Conservation (phyloP, 2,329 filamentous ascomycete genomes). For the Paecilomyces sp. region DNA sequence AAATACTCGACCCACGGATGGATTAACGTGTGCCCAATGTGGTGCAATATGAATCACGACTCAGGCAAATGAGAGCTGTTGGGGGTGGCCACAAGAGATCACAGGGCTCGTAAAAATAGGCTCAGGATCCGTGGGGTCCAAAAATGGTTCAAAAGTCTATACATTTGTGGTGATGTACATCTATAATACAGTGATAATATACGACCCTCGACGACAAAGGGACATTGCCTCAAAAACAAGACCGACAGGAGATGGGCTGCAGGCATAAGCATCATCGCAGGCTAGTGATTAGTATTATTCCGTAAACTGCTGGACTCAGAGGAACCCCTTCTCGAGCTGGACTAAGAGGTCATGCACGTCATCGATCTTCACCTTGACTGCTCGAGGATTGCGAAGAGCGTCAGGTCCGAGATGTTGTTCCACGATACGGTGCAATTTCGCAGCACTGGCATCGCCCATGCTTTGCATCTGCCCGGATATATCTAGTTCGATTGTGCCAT, state of each 20-base stretch:
- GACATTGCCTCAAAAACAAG: neutral
- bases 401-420: slow-evolving; percentile 16
- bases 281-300: neutral
- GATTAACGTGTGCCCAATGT: neutral
- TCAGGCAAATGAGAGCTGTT: neutral
- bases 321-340: slow-evolving; percentile 29
- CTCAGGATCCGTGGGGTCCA: neutral
- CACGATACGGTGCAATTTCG: slow-evolving; percentile 20
- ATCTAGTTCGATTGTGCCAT: slow-evolving; percentile 45
- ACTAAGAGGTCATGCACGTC: slow-evolving; percentile 30
- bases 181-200: neutral
- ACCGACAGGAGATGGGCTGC: neutral
- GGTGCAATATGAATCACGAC: neutral
- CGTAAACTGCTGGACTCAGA: slow-evolving; percentile 14
- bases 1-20: neutral
- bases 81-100: neutral
- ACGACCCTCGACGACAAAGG: neutral
- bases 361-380: slow-evolving; percentile 28
- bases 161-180: neutral
- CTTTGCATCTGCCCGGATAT: slow-evolving; percentile 36
- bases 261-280: neutral
- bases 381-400: slow-evolving; percentile 24
- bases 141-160: neutral
- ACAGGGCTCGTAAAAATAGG: neutral
- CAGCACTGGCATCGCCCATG: slow-evolving; percentile 23